These are phyloP conservation scores for Mycena crocata DNA, from an alignment of 768 basidiomycete genomes.

Conservation along the genomic window DNA sequence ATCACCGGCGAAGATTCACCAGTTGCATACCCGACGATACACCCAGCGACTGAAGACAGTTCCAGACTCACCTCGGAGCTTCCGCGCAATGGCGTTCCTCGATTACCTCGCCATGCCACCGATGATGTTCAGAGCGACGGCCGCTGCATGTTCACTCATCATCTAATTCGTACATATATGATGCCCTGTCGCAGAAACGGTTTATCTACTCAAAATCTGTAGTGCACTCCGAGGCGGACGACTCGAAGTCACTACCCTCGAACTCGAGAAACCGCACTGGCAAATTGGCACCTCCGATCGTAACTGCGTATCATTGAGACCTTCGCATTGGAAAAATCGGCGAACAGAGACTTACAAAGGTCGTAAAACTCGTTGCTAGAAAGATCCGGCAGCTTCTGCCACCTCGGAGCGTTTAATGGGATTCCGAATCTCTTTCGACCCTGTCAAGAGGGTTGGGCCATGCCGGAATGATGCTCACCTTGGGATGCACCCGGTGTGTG, in stretches of 20 bases:
- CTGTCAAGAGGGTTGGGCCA: not conserved
- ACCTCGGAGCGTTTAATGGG: constrained; percentile 37
- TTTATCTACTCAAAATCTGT: constrained; percentile 13
- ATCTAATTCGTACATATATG: constrained; percentile 6
- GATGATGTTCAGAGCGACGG: too few species aligned
- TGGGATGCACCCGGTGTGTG: constrained; percentile 41
- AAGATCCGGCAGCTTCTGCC: constrained; percentile 40
- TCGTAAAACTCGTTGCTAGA: constrained; percentile 45
- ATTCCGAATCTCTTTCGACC: constrained; percentile 41
- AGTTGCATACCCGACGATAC: constrained; percentile 47
- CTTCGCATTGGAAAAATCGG: not conserved
- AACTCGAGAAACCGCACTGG: constrained; percentile 41
- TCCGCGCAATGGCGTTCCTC: too few species aligned
- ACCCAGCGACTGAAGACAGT: too few species aligned
- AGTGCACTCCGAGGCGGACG: constrained; percentile 3
- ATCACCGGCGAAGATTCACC: constrained; percentile 70
- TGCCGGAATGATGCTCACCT: constrained; percentile 32
- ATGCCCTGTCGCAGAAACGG: not conserved
- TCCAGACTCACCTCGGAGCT: too few species aligned
- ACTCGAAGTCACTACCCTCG: constrained; percentile 32
- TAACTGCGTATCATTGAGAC: constrained; percentile 26
- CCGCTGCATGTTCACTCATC: not conserved
- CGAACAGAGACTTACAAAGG: constrained; percentile 38
- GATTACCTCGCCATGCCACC: too few species aligned
- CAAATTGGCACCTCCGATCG: constrained; percentile 38